Evolutionary conservation across 2,329 filamentous ascomycete species (phyloP), one percentile per base, ranked within the genome.

Genomic region (Diaporthe citrichinensis): DNA sequence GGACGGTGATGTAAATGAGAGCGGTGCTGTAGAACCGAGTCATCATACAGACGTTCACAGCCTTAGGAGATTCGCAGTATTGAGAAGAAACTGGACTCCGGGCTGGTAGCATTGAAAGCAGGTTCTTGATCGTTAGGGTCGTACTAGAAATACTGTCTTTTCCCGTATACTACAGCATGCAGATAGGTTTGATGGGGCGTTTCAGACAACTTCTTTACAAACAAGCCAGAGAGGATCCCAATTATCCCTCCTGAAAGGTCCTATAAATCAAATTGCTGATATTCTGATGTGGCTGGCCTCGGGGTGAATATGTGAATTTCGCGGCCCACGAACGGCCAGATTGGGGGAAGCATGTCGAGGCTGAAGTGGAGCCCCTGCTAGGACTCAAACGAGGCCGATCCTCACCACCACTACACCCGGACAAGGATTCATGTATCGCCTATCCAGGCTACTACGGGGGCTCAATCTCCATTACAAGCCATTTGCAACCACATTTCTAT

Each of bases 361-460:
- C 59, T 36, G 61, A 62, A 61, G 62, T 67, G 62, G 72, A 57
- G 46, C 57, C 39, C 23, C 62, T 44, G 53, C 28, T 20, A 36
- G 23, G 61, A 9, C 61, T n/a, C 41, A 39, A 46, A 57, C 36
- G 20, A 44, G 36, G 10, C 41, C 53, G 34, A 58, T 36, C 12
- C 61, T 58, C 23, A n/a, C 39, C n/a, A 55, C 53, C 7, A 34
- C 53, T 44, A 46, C 23, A 20, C 15, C 57, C 23, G 36, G 15
- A 7, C 36, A 25, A 49, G 28, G 17, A n/a, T 71, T 57, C 14
- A 77, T 77, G 76, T 61, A 58, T 59, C 20, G 58, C 28, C 62
- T 58, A 8, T 23, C 49, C 28, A 51, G 71, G 17, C 28, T 73
- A 12, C 28, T 73, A 12, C 20, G 28, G 46, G 53, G 41, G 44